Evolutionary conservation across 306 rosid genomes (phyloP).

Genomic region (Mimosa bimucronata): DNA sequence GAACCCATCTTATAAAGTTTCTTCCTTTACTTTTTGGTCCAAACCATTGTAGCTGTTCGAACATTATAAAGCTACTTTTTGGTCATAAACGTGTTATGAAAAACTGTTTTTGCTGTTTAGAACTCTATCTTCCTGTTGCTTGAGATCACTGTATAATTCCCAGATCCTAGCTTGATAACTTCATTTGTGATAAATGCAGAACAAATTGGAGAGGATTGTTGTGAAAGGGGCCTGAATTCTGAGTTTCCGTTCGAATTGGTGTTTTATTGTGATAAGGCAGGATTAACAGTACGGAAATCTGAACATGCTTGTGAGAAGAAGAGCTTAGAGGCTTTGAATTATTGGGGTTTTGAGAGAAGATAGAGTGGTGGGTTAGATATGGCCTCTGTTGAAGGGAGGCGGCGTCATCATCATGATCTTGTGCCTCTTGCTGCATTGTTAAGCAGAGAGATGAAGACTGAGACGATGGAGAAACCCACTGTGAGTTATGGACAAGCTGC

Average conservation of each 20-base stretch:
- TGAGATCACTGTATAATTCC: constrained; percentile 24
- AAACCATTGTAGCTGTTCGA: background rate
- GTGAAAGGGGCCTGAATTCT: background rate
- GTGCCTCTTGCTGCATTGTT: constrained; percentile 94
- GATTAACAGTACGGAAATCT: constrained; percentile 9
- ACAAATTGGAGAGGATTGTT: constrained; percentile 34
- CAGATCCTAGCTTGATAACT: constrained; percentile 39
- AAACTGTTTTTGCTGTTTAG: constrained; percentile 18
- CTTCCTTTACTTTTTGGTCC: background rate
- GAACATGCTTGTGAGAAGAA: constrained; percentile 44
- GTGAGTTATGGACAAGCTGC: constrained; percentile 83
- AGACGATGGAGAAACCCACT: constrained; percentile 92
- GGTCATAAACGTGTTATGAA: constrained; percentile 1
- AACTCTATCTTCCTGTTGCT: constrained; percentile 34
- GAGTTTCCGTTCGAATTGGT: constrained; percentile 31
- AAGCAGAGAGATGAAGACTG: constrained; percentile 83
- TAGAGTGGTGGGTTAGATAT: constrained; percentile 46
- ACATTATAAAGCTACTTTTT: constrained; percentile 29
- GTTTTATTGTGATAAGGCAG: background rate
- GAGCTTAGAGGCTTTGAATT: constrained; percentile 37
- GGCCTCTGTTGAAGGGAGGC: constrained; percentile 76
- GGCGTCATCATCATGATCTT: constrained; percentile 67
- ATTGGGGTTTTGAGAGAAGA: constrained; percentile 31
- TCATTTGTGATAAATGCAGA: constrained; percentile 53
- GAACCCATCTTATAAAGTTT: constrained; percentile 33